Evolutionary conservation across 805 yeast species (phyloP).

Genomic region (Teunomyces aglyptinius): DNA sequence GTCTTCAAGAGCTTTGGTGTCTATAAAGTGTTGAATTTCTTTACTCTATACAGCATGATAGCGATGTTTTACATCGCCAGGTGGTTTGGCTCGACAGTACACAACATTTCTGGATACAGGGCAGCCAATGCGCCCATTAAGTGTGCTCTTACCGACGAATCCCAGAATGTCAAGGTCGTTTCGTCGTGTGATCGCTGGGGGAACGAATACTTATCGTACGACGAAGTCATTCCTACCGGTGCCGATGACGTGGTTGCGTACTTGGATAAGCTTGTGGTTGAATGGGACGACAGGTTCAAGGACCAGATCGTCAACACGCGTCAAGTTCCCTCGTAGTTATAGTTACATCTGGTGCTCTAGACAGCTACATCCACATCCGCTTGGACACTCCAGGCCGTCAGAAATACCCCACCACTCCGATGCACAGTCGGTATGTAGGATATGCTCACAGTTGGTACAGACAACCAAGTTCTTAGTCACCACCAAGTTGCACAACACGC

Average conservation of each 20-base stretch:
- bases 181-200: constrained; percentile 71
- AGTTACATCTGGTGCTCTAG: constrained; percentile 21
- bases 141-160: constrained; percentile 51
- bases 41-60: constrained; percentile 86
- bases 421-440: constrained; percentile 78
- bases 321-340: background rate
- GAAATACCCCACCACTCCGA: constrained; percentile 68
- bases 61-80: constrained; percentile 81
- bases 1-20: constrained; percentile 84
- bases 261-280: constrained; percentile 51
- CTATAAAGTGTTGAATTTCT: constrained; percentile 67
- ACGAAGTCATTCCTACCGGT: constrained; percentile 62
- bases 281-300: constrained; percentile 75
- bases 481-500: constrained; percentile 64
- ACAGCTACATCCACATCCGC: constrained; percentile 85
- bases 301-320: constrained; percentile 66
- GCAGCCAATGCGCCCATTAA: constrained; percentile 84
- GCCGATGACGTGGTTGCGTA: constrained; percentile 64
- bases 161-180: constrained; percentile 57
- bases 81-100: constrained; percentile 80
- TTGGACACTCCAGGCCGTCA: constrained; percentile 56
- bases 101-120: constrained; percentile 80
- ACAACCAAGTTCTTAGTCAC: constrained; percentile 60
- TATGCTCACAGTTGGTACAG: constrained; percentile 76
- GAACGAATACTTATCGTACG: constrained; percentile 54